Conservation (phyloP, 2,329 filamentous ascomycete genomes). For the Triangularia setosa region DNA sequence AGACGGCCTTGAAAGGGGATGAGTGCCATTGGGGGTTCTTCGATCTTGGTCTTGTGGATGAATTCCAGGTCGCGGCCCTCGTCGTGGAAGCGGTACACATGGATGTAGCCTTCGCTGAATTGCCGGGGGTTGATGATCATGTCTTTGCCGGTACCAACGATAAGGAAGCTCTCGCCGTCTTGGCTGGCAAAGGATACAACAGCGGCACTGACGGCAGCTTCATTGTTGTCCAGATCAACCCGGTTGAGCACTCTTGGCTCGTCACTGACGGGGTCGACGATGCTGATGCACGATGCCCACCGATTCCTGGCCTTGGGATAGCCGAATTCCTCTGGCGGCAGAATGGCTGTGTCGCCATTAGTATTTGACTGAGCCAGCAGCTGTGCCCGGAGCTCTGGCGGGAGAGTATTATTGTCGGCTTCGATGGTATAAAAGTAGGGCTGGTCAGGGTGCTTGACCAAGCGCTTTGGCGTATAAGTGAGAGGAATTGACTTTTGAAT, state of each 20-base stretch:
- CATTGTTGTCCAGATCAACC: constrained; percentile 81
- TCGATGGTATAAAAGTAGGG: constrained; percentile 93
- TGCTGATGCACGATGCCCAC: constrained; percentile 94
- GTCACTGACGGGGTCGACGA: constrained; percentile 76
- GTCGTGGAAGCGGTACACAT: constrained; percentile 86
- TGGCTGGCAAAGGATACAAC: constrained; percentile 84
- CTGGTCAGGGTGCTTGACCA: constrained; percentile 82
- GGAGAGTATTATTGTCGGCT: constrained; percentile 86
- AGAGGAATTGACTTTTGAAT: constrained; percentile 83
- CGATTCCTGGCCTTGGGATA: constrained; percentile 78
- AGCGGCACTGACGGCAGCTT: constrained; percentile 82
- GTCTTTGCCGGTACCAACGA: constrained; percentile 92
- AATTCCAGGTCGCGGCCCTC: constrained; percentile 87
- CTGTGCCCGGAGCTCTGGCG: constrained; percentile 70
- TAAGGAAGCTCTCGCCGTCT: constrained; percentile 83
- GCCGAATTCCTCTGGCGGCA: constrained; percentile 81
- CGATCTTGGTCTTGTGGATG: constrained; percentile 92
- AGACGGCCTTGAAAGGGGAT: constrained; percentile 90
- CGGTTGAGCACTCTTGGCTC: constrained; percentile 69
- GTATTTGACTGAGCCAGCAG: constrained; percentile 67
- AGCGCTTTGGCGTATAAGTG: constrained; percentile 82
- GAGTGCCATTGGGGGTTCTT: constrained; percentile 84
- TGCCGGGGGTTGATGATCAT: constrained; percentile 74
- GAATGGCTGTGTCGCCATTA: constrained; percentile 66
- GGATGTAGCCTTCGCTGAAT: constrained; percentile 76